Evolutionary conservation across 345 rosid genomes (phyloP), one percentile per base, ranked within the genome.

Genomic region (Raphanus raphanistrum): DNA sequence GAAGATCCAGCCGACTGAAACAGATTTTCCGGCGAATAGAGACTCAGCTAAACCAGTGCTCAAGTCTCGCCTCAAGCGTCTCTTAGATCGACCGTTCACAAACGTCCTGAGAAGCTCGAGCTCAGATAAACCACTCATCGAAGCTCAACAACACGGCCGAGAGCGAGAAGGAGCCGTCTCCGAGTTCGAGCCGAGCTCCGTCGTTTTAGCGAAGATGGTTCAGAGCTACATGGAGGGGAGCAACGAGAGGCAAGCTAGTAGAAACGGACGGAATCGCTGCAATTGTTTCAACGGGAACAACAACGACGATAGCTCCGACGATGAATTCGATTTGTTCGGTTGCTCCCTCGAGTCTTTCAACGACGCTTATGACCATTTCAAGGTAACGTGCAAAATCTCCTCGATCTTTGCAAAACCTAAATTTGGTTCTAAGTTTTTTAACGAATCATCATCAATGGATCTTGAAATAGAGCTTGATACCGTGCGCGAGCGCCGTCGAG

Each of bases 281-380:
- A 92, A 90, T 74, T 92, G 97, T 86, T 94, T 94, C 41, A 90
- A 89, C 75, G 91, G 89, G 3, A 90, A 85, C 75, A 90, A 85
- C 75, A 90, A 83, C 74, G 74, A 70, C 11, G 97, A 87, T 63
- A 90, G 92, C 84, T 90, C 93, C 52, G 97, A 94, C 17, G 98
- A 92, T 62, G 98, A 94, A 59, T 80, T 82, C 13, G 94, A 90
- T 73, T 70, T 84, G 45, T 84, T 88, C 54, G 84, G 82, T 11
- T 82, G 80, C 33, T 84, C 80, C 11, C 48, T 74, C 2, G 93
- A 90, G 6, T 78, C 89, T 6, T 41, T 61, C 62, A 76, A 65
- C 63, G 87, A 86, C 57, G 87, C 83, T 59, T 77, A 74, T 55
- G 97, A 90, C 29, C 48, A 78, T 31, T 85, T 90, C 74, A 92